These are phyloP conservation scores for Blastobotrys parvus DNA, from an alignment of 805 yeast genomes.

Conservation along the genomic window DNA sequence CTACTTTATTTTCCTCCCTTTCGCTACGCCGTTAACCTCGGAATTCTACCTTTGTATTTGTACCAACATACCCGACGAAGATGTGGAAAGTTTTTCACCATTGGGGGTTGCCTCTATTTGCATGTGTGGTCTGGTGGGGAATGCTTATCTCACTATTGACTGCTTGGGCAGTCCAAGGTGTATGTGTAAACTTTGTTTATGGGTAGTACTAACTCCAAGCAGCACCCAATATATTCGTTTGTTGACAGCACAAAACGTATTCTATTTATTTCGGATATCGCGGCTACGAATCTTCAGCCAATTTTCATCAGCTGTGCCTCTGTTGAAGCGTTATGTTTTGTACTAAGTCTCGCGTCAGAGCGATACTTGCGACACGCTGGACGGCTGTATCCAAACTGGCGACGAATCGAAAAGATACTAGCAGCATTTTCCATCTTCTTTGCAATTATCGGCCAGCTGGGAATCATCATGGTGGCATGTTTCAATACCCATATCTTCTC, in stretches of 20 bases:
- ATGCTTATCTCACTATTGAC: slow-evolving; percentile 75
- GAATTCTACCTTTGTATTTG: too few species aligned
- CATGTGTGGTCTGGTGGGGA: slow-evolving; percentile 77
- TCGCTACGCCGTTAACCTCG: too few species aligned
- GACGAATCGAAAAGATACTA: slow-evolving; percentile 34
- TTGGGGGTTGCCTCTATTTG: slow-evolving; percentile 53
- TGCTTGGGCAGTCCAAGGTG: slow-evolving; percentile 75
- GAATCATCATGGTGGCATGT: slow-evolving; percentile 64
- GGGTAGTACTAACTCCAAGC: not conserved
- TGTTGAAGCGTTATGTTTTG: slow-evolving; percentile 67
- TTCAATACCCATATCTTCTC: slow-evolving; percentile 56
- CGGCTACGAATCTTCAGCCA: slow-evolving; percentile 81
- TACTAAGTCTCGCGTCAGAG: slow-evolving; percentile 56
- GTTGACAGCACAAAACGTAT: slow-evolving; percentile 41
- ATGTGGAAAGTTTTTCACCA: slow-evolving; percentile 24
- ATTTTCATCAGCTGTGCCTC: slow-evolving; percentile 73
- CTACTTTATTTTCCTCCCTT: too few species aligned
- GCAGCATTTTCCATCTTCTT: slow-evolving; percentile 37
- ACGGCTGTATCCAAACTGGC: slow-evolving; percentile 46
- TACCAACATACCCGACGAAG: too few species aligned
- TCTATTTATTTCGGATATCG: slow-evolving; percentile 71
- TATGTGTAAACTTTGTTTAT: slow-evolving; percentile 10
- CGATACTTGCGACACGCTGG: slow-evolving; percentile 49
- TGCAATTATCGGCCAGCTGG: slow-evolving; percentile 58
- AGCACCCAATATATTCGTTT: slow-evolving; percentile 58